Base-by-base conservation (phyloP, 495 filamentous ascomycete species). In the Talaromyces trachyspermus region DNA sequence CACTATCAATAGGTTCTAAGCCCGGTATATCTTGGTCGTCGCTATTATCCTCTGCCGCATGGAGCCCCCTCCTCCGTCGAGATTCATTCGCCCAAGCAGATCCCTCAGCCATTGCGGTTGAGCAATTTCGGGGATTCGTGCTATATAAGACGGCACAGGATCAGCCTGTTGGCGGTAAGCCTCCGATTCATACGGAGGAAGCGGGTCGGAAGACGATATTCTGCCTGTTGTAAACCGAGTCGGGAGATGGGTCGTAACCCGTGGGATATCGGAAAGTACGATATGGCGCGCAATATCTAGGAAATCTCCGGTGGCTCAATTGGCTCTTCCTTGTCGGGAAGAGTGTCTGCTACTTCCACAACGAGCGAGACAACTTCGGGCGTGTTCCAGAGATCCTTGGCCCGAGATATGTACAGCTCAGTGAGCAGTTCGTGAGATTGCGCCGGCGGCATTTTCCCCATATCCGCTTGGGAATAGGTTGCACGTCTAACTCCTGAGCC, bases 361-460 rank as follows among this genome's bases (percentile, higher is more conserved):
- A 98, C 73, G 4, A 96, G 64, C 22, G 77, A 68, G 1, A 76
- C 78, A 7, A 81, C 76, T 53, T 86, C 81, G 0, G 89, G 77
- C 1, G 84, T 88, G 50, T 87, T 88, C 94, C 94, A 99, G 12
- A 96, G 72, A 56, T 95, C 88, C 57, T 90, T 92, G 2, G 86
- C 78, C 24, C 83, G 79, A 18, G 79, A 67, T 29, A 89, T 77
- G 61, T 96, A 97, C 0, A 95, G 73, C 51, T 86, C 80, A 2
- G 82, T 79, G 45, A 89, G 69, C 9, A 97, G 71, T 41, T 78
- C 76, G 48, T 95, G 85, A n/a, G 76, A 71, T 10, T 76, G 67
- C 5, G 79, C 78, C 3, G 76, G 76, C 18, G 89, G 79, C 56
- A 77, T 71, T 42, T 72, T 32, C 86, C 90, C 91, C 91, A 97